These are phyloP conservation scores for Penicillium mononematosum DNA, from an alignment of 495 filamentous ascomycete genomes.

Conservation along the genomic window DNA sequence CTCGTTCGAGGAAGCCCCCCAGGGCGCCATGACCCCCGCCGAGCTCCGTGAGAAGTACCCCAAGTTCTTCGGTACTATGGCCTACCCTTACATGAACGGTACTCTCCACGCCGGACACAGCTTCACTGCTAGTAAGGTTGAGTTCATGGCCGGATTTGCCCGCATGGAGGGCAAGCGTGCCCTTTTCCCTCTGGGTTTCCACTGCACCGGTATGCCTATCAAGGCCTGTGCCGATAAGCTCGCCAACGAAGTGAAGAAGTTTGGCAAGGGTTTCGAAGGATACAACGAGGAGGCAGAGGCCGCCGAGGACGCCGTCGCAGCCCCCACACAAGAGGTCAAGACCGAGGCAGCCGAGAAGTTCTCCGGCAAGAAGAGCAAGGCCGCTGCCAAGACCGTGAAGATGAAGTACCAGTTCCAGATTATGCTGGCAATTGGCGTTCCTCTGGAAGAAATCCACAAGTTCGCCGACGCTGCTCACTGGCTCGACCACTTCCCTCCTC, in stretches of 20 bases:
- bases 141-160: constrained; percentile 80
- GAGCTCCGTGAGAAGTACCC: constrained; percentile 78
- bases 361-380: constrained; percentile 91
- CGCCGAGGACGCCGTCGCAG: constrained; percentile 32
- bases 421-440: constrained; percentile 82
- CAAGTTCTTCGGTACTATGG: constrained; percentile 92
- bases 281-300: constrained; percentile 63
- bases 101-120: constrained; percentile 88
- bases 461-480: constrained; percentile 88
- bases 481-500: constrained; percentile 83
- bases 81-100: constrained; percentile 97
- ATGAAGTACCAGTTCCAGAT: constrained; percentile 89
- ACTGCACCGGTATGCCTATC: constrained; percentile 97
- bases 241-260: constrained; percentile 79
- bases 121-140: constrained; percentile 86
- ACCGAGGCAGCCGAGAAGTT: constrained; percentile 83
- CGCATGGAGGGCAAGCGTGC: constrained; percentile 86
- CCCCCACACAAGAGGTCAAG: constrained; percentile 58
- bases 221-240: constrained; percentile 97
- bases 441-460: constrained; percentile 79
- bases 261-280: constrained; percentile 81
- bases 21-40: constrained; percentile 62
- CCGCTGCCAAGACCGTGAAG: constrained; percentile 84
- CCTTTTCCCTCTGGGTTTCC: constrained; percentile 89
- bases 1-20: constrained; percentile 68